phyloP scores from a whole-genome alignment of 2,329 filamentous ascomycete species.

The Spiromastix sp. region DNA sequence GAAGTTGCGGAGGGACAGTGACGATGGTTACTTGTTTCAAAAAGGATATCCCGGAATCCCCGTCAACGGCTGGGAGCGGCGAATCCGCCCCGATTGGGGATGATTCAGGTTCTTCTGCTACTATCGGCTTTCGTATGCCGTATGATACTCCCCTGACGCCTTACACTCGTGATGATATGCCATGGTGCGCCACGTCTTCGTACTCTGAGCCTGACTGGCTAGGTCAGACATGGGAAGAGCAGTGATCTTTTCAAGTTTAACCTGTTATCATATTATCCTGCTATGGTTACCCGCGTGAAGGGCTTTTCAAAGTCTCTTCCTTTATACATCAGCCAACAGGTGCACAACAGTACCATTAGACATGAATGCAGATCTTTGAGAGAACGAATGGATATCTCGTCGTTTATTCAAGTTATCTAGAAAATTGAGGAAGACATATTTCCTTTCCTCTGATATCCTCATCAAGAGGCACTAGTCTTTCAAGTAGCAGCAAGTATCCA shows the following conservation, averaged over 20 bases:
- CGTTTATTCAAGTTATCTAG: no score
- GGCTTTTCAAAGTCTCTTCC: background rate
- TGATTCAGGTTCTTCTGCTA: no score
- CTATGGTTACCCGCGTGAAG: no score
- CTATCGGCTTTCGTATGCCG: constrained; percentile 68
- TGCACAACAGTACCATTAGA: no score
- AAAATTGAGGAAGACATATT: no score
- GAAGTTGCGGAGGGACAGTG: constrained; percentile 17
- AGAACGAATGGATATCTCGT: no score
- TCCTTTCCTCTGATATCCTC: no score
- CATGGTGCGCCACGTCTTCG: constrained; percentile 62
- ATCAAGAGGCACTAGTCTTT: no score
- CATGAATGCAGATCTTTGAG: no score
- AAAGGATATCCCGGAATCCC: constrained; percentile 37
- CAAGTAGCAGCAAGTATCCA: no score
- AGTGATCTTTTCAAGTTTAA: background rate
- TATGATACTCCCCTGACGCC: constrained; percentile 65
- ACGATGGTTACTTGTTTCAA: constrained; percentile 61
- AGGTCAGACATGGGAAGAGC: constrained; percentile 30
- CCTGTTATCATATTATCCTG: background rate
- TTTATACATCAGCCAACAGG: no score
- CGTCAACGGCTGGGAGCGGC: constrained; percentile 9
- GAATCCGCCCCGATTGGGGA: background rate
- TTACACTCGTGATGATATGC: constrained; percentile 54
- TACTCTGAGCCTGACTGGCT: constrained; percentile 55